phyloP scores from a whole-genome alignment of 305 asterid genomes.

The Ilex paraguariensis region DNA sequence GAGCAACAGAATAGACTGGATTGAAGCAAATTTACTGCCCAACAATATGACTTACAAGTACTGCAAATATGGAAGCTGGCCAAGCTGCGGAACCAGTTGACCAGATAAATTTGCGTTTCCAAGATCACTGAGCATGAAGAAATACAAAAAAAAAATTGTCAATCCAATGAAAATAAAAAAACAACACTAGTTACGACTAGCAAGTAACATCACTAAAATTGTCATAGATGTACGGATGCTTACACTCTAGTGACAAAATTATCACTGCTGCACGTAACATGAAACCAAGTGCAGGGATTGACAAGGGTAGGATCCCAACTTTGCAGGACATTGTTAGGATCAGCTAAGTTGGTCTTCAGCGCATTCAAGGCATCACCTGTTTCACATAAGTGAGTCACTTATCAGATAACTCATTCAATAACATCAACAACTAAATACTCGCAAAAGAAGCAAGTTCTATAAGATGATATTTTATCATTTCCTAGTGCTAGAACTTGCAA shows the following conservation, averaged over 20 bases:
- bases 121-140: slow-evolving; percentile 63
- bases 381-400: slow-evolving; percentile 12
- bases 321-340: slow-evolving; percentile 85
- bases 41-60: slow-evolving; percentile 64
- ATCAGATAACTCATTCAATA: background rate
- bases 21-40: no score
- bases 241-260: slow-evolving; percentile 82
- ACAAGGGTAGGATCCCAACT: slow-evolving; percentile 95
- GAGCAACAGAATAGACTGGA: no score
- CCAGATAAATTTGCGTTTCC: slow-evolving; percentile 95
- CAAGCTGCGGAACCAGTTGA: slow-evolving; percentile 79
- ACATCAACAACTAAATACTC: no score
- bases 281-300: slow-evolving; percentile 97
- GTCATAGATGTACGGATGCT: slow-evolving; percentile 11
- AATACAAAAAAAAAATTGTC: slow-evolving; percentile 13
- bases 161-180: slow-evolving; percentile 3
- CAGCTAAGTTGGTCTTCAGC: slow-evolving; percentile 59
- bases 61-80: slow-evolving; percentile 59
- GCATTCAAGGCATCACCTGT: slow-evolving; percentile 92
- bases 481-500: no score
- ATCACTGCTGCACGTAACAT: slow-evolving; percentile 74
- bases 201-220: slow-evolving; percentile 1
- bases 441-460: no score
- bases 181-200: background rate
- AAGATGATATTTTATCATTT: no score